These are phyloP conservation scores for Candida frijolesensis DNA, from an alignment of 1,139 yeast species.

Conservation along the genomic window DNA sequence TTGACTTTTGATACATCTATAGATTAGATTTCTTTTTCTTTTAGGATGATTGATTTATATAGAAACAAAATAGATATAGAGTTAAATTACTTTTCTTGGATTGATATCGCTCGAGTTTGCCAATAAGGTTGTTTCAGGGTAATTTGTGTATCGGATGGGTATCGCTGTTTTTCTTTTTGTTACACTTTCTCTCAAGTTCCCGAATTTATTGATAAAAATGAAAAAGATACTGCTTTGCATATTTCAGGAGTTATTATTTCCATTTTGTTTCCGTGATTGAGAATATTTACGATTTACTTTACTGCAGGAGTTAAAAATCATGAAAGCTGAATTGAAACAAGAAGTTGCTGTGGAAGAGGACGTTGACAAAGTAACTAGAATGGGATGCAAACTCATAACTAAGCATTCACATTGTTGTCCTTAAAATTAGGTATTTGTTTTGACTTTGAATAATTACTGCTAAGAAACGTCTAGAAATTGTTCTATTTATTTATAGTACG, in stretches of 20 bases:
- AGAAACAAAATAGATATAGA: neutral
- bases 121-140: neutral
- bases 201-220: slow-evolving; percentile 62
- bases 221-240: slow-evolving; percentile 64
- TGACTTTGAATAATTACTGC: slow-evolving; percentile 68
- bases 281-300: slow-evolving; percentile 77
- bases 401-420: slow-evolving; percentile 53
- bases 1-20: neutral
- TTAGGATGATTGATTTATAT: neutral
- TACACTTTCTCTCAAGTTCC: too few relatives aligned
- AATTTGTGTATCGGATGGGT: too few relatives aligned
- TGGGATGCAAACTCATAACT: slow-evolving; percentile 49
- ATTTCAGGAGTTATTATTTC: slow-evolving; percentile 79
- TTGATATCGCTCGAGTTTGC: neutral
- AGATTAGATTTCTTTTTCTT: neutral
- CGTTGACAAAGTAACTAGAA: slow-evolving; percentile 13
- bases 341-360: slow-evolving; percentile 13
- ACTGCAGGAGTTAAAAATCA: slow-evolving; percentile 64
- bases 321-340: slow-evolving; percentile 50
- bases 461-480: slow-evolving; percentile 57
- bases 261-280: slow-evolving; percentile 61
- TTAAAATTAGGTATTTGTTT: slow-evolving; percentile 65
- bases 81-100: neutral
- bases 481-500: slow-evolving; percentile 17
- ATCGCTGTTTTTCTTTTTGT: too few relatives aligned